These are phyloP conservation scores for Grammothele lineata DNA, from an alignment of 768 basidiomycete species.

Conservation along the genomic window DNA sequence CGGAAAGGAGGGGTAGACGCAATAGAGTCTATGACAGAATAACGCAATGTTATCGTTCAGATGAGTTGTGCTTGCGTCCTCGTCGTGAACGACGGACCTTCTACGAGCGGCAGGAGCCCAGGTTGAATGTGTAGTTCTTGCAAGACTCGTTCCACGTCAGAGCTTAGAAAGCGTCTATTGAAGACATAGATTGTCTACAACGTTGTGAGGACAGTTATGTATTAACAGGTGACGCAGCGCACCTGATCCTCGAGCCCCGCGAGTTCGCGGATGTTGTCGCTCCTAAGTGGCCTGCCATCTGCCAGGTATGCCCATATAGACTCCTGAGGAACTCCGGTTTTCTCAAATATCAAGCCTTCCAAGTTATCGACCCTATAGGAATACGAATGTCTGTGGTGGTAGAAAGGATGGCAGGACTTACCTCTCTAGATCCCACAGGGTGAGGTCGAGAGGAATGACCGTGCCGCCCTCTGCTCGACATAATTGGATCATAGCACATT, in stretches of 20 bases:
- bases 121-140: constrained; percentile 58
- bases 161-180: constrained; percentile 76
- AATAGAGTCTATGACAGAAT: constrained; percentile 44
- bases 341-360: constrained; percentile 67
- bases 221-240: constrained; percentile 14
- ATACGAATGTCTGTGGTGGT: background rate
- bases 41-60: no score
- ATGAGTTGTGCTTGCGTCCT: background rate
- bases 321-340: constrained; percentile 67
- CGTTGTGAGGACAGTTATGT: background rate
- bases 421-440: constrained; percentile 77
- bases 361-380: constrained; percentile 57
- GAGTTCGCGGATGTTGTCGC: constrained; percentile 70
- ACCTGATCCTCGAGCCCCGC: constrained; percentile 76
- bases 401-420: constrained; percentile 25
- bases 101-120: constrained; percentile 63
- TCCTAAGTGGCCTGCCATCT: constrained; percentile 70
- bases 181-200: constrained; percentile 72
- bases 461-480: constrained; percentile 40
- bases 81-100: constrained; percentile 41
- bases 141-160: constrained; percentile 62
- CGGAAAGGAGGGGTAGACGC: constrained; percentile 70
- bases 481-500: constrained; percentile 32
- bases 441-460: constrained; percentile 49
- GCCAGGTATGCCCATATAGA: constrained; percentile 74